Evolutionary conservation across 768 basidiomycete species (phyloP).

Genomic region (Tricholoma saponaceum): DNA sequence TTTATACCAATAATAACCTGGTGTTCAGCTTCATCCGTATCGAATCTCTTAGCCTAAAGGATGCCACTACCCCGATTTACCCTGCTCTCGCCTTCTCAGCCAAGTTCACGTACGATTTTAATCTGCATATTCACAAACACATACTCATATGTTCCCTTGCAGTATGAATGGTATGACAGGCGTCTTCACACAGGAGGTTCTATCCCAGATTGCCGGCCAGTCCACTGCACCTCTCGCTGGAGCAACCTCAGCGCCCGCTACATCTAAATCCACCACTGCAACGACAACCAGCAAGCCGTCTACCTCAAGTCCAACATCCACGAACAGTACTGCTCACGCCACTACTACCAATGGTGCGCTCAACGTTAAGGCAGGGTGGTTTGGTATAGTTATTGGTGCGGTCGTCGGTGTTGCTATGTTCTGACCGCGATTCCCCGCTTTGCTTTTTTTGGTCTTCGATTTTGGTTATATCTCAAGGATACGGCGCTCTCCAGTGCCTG

Average conservation of each 20-base stretch:
- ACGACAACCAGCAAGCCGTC: constrained; percentile 15
- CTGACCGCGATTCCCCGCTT: constrained; percentile 16
- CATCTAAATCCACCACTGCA: constrained; percentile 16
- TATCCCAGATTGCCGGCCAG: constrained; percentile 58
- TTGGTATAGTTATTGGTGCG: constrained; percentile 29
- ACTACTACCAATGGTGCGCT: constrained; percentile 20
- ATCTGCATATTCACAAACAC: background rate
- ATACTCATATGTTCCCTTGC: constrained; percentile 1
- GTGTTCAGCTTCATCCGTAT: constrained; percentile 69
- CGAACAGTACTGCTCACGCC: constrained; percentile 11
- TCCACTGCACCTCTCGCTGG: constrained; percentile 53
- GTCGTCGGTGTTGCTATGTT: constrained; percentile 34
- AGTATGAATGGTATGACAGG: constrained; percentile 74
- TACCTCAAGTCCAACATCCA: constrained; percentile 9
- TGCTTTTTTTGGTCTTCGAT: background rate
- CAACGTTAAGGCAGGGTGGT: constrained; percentile 26
- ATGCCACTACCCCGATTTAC: constrained; percentile 47
- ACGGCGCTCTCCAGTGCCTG: background rate
- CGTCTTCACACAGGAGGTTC: constrained; percentile 50
- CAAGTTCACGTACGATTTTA: constrained; percentile 59
- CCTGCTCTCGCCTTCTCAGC: constrained; percentile 73
- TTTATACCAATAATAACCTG: background rate
- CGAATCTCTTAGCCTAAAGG: constrained; percentile 53
- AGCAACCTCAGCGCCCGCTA: constrained; percentile 23
- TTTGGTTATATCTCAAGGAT: background rate